Evolutionary conservation across 176 grass and related monocot species (phyloP), one percentile per base, ranked within the genome.

Genomic region (Cenchrus fungigraminus): DNA sequence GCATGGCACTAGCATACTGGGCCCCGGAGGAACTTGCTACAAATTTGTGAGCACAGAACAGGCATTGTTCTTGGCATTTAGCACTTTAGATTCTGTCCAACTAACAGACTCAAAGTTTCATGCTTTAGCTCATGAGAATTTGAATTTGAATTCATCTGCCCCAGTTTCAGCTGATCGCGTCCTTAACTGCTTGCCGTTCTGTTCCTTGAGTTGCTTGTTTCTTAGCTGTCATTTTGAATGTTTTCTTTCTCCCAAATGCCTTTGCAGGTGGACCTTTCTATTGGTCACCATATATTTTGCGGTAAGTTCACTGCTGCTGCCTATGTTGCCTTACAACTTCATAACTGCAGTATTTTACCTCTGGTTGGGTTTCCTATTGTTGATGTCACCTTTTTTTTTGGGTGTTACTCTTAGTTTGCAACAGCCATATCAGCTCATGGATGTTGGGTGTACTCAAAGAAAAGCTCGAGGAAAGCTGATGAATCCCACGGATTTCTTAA

Each of bases 251-350:
- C 14, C 12, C 8, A 87, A 82, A 85, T 91, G 87, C 25, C 16
- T 32, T 69, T 87, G 83, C 90, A 92, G 93, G 88, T 95, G 93
- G 90, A 95, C 93, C 2, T 95, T 95, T 84, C 59, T 91, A 28
- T 63, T 95, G 60, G 93, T 92, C 45, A 87, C 84, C 40, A 75
- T 95, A 85, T 95, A 95, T 79, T 95, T 92, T 72, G 83, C 76
- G 61, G 93, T 95, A 85, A 55, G 88, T 54, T 83, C 44, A 29
- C 60, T 80, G 32, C 14, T 68, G 77, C 55, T 59, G 20, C 68
- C 53, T 44, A 56, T 82, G 43, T 64, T 34, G 25, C 15, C 12
- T 73, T 75, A 13, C 31, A 37, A 53, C 58, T 50, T 8, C 32
- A 1, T 47, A 44, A 10, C 25, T 84, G 6, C 76, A 58, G 25